Conservation (phyloP, 2,329 filamentous ascomycete species). For the Ascochyta pisi region DNA sequence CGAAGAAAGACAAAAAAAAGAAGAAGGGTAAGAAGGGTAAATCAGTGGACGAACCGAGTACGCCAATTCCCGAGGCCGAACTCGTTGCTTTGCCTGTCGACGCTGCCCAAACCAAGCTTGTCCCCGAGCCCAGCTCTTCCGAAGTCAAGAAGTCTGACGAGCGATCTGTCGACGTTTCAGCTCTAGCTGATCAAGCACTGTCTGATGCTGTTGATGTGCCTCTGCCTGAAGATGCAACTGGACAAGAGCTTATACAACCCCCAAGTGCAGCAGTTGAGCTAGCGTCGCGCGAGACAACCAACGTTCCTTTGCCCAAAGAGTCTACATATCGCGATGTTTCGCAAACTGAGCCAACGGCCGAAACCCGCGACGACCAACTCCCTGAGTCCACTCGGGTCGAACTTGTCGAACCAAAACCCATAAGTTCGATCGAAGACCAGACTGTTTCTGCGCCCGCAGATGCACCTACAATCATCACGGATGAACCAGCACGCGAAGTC, state of each 20-base stretch:
- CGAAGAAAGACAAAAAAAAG: constrained; percentile 38
- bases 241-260: background rate
- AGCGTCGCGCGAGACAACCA: background rate
- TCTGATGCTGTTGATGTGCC: background rate
- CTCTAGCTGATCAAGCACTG: background rate
- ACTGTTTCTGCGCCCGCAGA: background rate
- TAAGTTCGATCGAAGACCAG: background rate
- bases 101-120: background rate
- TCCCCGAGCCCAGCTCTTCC: background rate
- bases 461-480: background rate
- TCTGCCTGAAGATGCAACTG: background rate
- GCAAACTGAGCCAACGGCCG: background rate
- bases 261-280: background rate
- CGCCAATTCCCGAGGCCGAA: constrained; percentile 17
- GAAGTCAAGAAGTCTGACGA: background rate
- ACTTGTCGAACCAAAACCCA: background rate
- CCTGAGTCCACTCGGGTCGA: background rate
- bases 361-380: background rate
- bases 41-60: constrained; percentile 20
- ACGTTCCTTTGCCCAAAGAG: constrained; percentile 5
- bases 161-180: background rate
- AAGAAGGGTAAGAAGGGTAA: constrained; percentile 36
- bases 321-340: background rate
- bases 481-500: background rate
- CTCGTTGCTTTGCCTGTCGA: constrained; percentile 6